Evolutionary conservation across 2,329 filamentous ascomycete genomes (phyloP).

Genomic region (Xylariaceae sp.): DNA sequence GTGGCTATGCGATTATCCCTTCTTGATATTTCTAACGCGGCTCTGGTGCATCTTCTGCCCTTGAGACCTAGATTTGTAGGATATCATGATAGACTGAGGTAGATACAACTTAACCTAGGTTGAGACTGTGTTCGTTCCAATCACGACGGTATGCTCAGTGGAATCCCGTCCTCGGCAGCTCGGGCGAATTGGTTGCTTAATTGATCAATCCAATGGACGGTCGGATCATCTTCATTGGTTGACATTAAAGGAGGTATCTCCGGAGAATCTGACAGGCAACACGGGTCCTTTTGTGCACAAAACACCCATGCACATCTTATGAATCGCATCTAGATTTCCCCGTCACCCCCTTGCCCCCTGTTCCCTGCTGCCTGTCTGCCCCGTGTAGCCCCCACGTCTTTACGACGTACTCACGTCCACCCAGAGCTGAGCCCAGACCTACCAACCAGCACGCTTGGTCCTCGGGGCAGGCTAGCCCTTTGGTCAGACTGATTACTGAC

Average conservation of each 20-base stretch:
- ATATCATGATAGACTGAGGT: no score
- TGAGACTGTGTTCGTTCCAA: not conserved
- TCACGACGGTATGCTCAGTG: not conserved
- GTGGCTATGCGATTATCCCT: no score
- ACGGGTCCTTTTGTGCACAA: not conserved
- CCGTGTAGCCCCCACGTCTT: no score
- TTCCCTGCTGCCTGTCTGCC: not conserved
- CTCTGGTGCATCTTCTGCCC: no score
- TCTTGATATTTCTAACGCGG: no score
- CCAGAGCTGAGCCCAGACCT: conserved; percentile 19
- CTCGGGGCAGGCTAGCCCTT: conserved; percentile 17
- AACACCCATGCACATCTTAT: not conserved
- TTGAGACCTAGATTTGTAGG: no score
- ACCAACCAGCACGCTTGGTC: conserved; percentile 18
- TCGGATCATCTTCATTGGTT: not conserved
- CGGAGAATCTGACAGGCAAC: not conserved
- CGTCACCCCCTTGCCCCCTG: no score
- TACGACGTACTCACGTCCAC: not conserved
- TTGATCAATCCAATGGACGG: not conserved
- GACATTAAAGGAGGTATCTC: no score
- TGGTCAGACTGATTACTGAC: conserved; percentile 17
- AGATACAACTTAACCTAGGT: not conserved
- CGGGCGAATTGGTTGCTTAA: not conserved
- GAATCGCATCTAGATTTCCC: not conserved
- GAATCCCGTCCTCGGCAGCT: not conserved